Conservation (phyloP, 1,139 yeast genomes). For the Debaryomycetaceae sp. region DNA sequence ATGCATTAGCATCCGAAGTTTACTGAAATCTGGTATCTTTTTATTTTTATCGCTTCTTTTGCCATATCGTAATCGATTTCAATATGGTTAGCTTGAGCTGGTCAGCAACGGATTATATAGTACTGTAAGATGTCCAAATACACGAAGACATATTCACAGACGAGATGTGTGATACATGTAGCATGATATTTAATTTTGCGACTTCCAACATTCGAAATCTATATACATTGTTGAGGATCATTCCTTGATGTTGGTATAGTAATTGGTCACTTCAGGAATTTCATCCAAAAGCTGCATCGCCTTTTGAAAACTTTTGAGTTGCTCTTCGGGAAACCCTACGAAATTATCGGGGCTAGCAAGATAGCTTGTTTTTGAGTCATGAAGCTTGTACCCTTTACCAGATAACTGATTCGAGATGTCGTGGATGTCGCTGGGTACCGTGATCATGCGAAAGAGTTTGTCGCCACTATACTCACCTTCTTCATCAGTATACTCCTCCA, state of each 20-base stretch:
- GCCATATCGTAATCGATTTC: not conserved
- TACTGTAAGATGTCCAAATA: not conserved
- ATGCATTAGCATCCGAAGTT: not conserved
- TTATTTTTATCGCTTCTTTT: not conserved
- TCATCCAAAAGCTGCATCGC: slow-evolving; percentile 64
- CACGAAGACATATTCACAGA: not conserved
- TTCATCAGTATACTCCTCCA: slow-evolving; percentile 48
- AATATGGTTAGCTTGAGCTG: not conserved
- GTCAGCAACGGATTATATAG: not conserved
- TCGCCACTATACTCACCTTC: slow-evolving; percentile 43
- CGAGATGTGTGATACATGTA: not conserved
- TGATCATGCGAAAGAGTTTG: slow-evolving; percentile 35
- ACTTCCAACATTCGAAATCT: not conserved
- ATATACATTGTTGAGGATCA: not conserved
- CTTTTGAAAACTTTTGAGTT: slow-evolving; percentile 50
- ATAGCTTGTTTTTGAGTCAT: slow-evolving; percentile 69
- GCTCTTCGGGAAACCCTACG: slow-evolving; percentile 53
- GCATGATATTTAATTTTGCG: too few species aligned
- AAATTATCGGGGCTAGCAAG: slow-evolving; percentile 60
- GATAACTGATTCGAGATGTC: slow-evolving; percentile 58
- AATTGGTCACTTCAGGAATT: slow-evolving; percentile 75
- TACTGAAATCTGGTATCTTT: not conserved
- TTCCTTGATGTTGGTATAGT: slow-evolving; percentile 54
- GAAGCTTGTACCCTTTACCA: slow-evolving; percentile 52
- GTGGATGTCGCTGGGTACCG: slow-evolving; percentile 63